Evolutionary conservation across 1,284 basidiomycete genomes (phyloP).

Genomic region (Puccinia novopanici): DNA sequence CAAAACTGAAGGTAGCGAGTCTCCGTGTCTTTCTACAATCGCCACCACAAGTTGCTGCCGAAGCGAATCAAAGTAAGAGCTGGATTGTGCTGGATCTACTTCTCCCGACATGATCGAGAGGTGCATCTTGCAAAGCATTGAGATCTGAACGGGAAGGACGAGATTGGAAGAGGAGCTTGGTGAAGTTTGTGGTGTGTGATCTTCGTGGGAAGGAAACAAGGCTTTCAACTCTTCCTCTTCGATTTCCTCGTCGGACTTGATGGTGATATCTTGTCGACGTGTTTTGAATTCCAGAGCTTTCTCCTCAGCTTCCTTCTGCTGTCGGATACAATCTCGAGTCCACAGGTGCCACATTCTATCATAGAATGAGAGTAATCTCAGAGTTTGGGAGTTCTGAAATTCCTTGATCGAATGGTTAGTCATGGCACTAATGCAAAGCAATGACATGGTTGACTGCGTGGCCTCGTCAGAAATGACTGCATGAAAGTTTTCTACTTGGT

Average conservation of each 20-base stretch:
- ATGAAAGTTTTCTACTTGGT: not conserved
- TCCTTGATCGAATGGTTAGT: constrained; percentile 56
- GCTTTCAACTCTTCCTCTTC: constrained; percentile 56
- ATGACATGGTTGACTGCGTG: too few species aligned
- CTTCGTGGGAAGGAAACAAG: constrained; percentile 56
- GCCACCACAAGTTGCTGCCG: constrained; percentile 31
- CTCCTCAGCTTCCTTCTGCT: constrained; percentile 68
- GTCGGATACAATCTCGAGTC: too few species aligned
- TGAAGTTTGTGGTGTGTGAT: too few species aligned
- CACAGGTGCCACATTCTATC: constrained; percentile 72
- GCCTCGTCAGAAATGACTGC: too few species aligned
- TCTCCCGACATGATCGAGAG: too few species aligned
- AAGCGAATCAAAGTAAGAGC: too few species aligned
- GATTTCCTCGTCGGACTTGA: constrained; percentile 68
- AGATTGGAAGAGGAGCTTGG: too few species aligned
- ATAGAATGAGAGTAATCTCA: constrained; percentile 61
- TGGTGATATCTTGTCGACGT: constrained; percentile 67
- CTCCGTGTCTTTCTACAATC: constrained; percentile 32
- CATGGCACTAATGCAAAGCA: too few species aligned
- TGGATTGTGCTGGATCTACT: too few species aligned
- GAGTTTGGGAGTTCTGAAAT: constrained; percentile 61
- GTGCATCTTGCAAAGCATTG: too few species aligned
- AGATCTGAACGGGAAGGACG: too few species aligned
- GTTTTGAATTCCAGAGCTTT: constrained; percentile 78
- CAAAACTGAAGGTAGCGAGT: constrained; percentile 19